Conservation (phyloP, 1,284 basidiomycete genomes). For the Amylostereum areolatum region DNA sequence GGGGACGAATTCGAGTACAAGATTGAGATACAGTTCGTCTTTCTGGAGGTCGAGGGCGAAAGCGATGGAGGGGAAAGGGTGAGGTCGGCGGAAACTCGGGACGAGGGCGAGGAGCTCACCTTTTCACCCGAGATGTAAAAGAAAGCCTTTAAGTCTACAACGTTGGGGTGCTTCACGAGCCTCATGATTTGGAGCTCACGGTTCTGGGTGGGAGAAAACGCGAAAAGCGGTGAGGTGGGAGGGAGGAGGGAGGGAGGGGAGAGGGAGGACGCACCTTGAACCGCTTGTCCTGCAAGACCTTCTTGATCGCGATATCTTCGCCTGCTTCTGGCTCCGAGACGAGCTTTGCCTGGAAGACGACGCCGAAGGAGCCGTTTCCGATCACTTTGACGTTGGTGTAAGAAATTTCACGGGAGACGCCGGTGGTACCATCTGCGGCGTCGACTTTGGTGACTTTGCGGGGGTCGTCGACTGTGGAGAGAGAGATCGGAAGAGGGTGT, state of each 20-base stretch:
- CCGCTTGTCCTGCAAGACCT: constrained; percentile 98
- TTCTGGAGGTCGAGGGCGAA: constrained; percentile 51
- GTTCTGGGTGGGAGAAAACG: constrained; percentile 53
- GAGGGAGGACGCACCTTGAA: constrained; percentile 79
- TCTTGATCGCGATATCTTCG: constrained; percentile 98
- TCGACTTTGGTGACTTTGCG: constrained; percentile 92
- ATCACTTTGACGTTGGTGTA: constrained; percentile 99
- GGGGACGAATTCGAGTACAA: constrained; percentile 98
- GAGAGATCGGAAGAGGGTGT: constrained; percentile 13
- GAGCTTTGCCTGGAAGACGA: constrained; percentile 89
- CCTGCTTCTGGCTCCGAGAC: constrained; percentile 54
- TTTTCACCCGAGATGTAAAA: constrained; percentile 99
- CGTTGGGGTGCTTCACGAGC: constrained; percentile 95
- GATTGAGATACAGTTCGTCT: constrained; percentile 99
- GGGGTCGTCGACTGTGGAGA: constrained; percentile 84
- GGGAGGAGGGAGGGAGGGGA: constrained; percentile 5
- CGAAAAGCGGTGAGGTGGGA: too few species aligned
- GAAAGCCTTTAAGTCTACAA: constrained; percentile 95
- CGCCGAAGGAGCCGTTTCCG: constrained; percentile 98
- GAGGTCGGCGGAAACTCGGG: neutral
- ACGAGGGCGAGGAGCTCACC: constrained; percentile 40
- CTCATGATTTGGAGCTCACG: constrained; percentile 99
- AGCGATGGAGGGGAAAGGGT: constrained; percentile 9
- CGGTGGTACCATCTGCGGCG: constrained; percentile 92
- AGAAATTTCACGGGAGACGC: constrained; percentile 81